A percentile compares a stretch with the other conserved stretches of the same genome.
Evolutionary conservation across 2,329 filamentous ascomycete genomes (phyloP).

Genomic region (Aureobasidium pullulans): DNA sequence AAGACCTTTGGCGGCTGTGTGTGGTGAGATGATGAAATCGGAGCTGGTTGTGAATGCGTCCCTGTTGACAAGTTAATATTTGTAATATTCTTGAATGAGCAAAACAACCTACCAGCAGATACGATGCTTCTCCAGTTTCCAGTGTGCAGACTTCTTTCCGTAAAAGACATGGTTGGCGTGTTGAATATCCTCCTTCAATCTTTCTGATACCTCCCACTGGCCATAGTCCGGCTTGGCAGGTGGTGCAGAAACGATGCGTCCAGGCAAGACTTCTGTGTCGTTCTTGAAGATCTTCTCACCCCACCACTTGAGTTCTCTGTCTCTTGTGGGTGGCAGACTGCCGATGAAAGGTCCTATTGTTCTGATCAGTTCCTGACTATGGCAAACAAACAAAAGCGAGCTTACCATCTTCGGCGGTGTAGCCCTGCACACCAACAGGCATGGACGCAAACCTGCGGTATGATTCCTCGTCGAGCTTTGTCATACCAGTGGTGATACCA

Average conservation of each 20-base stretch:
- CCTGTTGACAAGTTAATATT: slow-evolving; percentile 34
- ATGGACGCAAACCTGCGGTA: slow-evolving; percentile 33
- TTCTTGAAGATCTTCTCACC: slow-evolving; percentile 54
- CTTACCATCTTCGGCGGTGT: slow-evolving; percentile 30
- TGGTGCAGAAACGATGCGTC: slow-evolving; percentile 50
- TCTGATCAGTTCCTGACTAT: slow-evolving; percentile 16
- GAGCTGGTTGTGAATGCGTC: slow-evolving; percentile 56
- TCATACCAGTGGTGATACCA: slow-evolving; percentile 45
- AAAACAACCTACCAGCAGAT: slow-evolving; percentile 55
- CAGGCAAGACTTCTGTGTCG: slow-evolving; percentile 45
- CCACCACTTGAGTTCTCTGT: slow-evolving; percentile 51
- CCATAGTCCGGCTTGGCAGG: slow-evolving; percentile 50
- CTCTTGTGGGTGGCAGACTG: slow-evolving; percentile 47
- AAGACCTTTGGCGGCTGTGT: slow-evolving; percentile 33
- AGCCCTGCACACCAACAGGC: slow-evolving; percentile 41
- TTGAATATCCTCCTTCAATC: slow-evolving; percentile 53
- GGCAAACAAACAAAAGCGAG: not conserved
- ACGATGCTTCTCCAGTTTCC: slow-evolving; percentile 55
- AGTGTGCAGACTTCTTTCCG: slow-evolving; percentile 47
- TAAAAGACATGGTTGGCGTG: slow-evolving; percentile 53
- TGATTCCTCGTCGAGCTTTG: slow-evolving; percentile 34
- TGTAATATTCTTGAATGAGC: slow-evolving; percentile 4
- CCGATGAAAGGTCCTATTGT: slow-evolving; percentile 49
- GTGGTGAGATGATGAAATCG: slow-evolving; percentile 44
- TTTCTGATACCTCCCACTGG: slow-evolving; percentile 54